These are phyloP conservation scores for Ascochyta koolunga DNA, from an alignment of 2,329 filamentous ascomycete species.

Conservation along the genomic window DNA sequence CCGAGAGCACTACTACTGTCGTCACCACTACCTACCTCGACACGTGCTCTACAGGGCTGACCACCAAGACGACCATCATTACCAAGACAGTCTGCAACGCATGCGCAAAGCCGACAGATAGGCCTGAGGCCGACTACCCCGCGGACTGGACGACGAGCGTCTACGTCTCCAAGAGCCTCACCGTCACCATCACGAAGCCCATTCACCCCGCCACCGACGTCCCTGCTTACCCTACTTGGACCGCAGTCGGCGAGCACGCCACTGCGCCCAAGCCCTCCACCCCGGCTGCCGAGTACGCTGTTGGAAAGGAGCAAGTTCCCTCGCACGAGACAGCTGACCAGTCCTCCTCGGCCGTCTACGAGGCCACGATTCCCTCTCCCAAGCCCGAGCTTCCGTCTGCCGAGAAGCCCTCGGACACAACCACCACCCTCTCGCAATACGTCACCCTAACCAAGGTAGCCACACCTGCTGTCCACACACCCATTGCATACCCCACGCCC, in stretches of 20 bases:
- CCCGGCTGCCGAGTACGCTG: too few species aligned
- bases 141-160: slow-evolving; percentile 43
- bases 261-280: slow-evolving; percentile 17
- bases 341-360: slow-evolving; percentile 1
- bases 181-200: slow-evolving; percentile 43
- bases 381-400: slow-evolving; percentile 5
- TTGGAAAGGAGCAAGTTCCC: slow-evolving; percentile 18
- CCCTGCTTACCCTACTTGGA: slow-evolving; percentile 21
- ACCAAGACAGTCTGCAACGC: slow-evolving; percentile 36
- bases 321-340: slow-evolving; percentile 15
- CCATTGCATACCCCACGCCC: slow-evolving; percentile 9
- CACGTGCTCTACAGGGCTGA: slow-evolving; percentile 44
- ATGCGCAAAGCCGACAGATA: slow-evolving; percentile 27
- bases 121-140: slow-evolving; percentile 26
- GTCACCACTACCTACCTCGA: slow-evolving; percentile 41
- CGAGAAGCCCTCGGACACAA: slow-evolving; percentile 4
- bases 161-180: slow-evolving; percentile 38
- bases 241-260: slow-evolving; percentile 14
- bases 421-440: slow-evolving; percentile 20
- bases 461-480: slow-evolving; percentile 20
- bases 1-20: slow-evolving; percentile 14
- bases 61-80: slow-evolving; percentile 40
- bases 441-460: slow-evolving; percentile 34
- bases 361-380: slow-evolving; percentile 4
- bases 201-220: slow-evolving; percentile 24